A percentile compares a stretch with the other conserved stretches of the same genome.
phyloP scores from a whole-genome alignment of 2,329 filamentous ascomycete species.

The Fusarium bulbicola region DNA sequence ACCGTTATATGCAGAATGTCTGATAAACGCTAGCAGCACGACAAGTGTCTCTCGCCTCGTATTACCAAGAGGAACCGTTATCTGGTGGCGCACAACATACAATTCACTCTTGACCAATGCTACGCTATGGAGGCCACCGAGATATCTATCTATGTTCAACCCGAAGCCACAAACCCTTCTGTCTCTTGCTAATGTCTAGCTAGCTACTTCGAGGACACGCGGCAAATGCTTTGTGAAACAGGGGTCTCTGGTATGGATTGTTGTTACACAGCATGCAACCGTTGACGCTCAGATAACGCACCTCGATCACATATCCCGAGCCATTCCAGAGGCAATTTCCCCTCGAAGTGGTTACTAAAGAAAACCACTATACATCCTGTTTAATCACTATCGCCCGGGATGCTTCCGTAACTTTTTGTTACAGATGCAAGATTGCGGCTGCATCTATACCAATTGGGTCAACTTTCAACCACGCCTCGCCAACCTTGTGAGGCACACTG shows the following conservation, averaged over 20 bases:
- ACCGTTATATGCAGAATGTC: slow-evolving; percentile 7
- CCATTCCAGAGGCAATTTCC: slow-evolving; percentile 3
- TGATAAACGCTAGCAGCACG: slow-evolving; percentile 26
- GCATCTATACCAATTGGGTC: slow-evolving; percentile 26
- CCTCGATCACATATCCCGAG: neutral
- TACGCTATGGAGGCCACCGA: neutral
- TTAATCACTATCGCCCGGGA: neutral
- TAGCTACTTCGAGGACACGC: neutral
- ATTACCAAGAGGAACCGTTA: slow-evolving; percentile 25
- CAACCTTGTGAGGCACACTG: slow-evolving; percentile 13
- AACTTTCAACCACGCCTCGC: slow-evolving; percentile 17
- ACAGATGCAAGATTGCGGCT: slow-evolving; percentile 20
- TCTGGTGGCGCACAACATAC: slow-evolving; percentile 25
- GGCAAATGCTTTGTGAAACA: slow-evolving; percentile 17
- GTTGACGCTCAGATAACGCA: slow-evolving; percentile 9
- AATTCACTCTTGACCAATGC: slow-evolving; percentile 1
- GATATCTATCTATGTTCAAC: neutral
- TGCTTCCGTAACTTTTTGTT: neutral
- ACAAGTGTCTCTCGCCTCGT: slow-evolving; percentile 2
- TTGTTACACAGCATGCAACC: slow-evolving; percentile 16
- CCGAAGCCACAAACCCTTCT: slow-evolving; percentile 2
- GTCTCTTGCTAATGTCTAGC: slow-evolving; percentile 11
- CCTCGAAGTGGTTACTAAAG: neutral
- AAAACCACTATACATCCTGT: neutral
- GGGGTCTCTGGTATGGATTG: neutral